These are phyloP conservation scores for Cadophora sp. DNA, from an alignment of 2,329 filamentous ascomycete genomes.

Conservation along the genomic window DNA sequence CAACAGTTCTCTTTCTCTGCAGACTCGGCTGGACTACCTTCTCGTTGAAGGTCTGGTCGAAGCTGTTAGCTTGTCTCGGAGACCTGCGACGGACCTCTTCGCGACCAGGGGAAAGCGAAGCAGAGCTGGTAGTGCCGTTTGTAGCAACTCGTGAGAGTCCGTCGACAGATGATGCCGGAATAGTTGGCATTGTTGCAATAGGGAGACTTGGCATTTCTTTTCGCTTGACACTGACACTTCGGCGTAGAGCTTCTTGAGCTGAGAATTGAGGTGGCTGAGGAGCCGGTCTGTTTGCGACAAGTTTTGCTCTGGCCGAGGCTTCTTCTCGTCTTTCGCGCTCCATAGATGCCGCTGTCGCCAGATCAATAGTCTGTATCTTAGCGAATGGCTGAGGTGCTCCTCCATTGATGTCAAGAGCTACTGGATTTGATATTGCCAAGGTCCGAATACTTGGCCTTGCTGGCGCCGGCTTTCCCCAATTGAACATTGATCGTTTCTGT, in stretches of 20 bases:
- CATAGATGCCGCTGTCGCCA: constrained; percentile 41
- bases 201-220: constrained; percentile 30
- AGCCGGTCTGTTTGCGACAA: constrained; percentile 36
- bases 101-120: constrained; percentile 41
- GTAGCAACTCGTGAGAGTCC: constrained; percentile 25
- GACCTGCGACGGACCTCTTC: constrained; percentile 44
- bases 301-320: constrained; percentile 33
- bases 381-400: constrained; percentile 33
- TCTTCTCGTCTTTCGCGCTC: constrained; percentile 42
- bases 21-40: constrained; percentile 24
- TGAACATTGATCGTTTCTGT: constrained; percentile 40
- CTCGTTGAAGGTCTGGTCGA: constrained; percentile 24
- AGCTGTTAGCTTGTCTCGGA: constrained; percentile 36
- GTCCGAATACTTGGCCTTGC: constrained; percentile 37
- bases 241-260: constrained; percentile 33
- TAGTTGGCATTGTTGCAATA: constrained; percentile 28
- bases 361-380: constrained; percentile 43
- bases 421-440: constrained; percentile 43
- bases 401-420: constrained; percentile 27
- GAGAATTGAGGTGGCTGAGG: constrained; percentile 33
- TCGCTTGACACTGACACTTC: constrained; percentile 33
- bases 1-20: constrained; percentile 36
- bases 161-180: constrained; percentile 29
- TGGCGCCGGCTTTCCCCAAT: constrained; percentile 32
- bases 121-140: constrained; percentile 42